Evolutionary conservation across 192 early-diverging fungal species (phyloP).

Genomic region (Funneliformis mosseae): DNA sequence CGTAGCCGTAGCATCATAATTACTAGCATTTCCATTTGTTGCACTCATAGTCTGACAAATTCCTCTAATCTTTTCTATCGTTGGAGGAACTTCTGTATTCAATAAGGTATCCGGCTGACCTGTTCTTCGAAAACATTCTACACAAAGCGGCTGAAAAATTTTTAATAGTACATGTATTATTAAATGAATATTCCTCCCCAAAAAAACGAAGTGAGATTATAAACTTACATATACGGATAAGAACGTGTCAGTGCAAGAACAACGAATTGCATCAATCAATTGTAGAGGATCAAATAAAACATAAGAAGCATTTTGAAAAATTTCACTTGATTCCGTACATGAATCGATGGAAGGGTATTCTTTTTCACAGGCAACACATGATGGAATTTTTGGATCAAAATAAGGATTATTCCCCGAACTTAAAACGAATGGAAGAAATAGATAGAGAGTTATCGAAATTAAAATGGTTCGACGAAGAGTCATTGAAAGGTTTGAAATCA

Average conservation of each 20-base stretch:
- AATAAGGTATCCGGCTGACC: neutral
- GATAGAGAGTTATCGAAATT: neutral
- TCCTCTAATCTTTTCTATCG: constrained; percentile 8
- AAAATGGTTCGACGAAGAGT: neutral
- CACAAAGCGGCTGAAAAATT: neutral
- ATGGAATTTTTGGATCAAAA: constrained; percentile 21
- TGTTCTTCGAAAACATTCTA: constrained; percentile 17
- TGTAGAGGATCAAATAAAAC: neutral
- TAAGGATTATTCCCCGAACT: neutral
- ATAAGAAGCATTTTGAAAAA: neutral
- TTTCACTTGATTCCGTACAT: neutral
- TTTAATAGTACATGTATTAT: neutral
- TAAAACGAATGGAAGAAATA: neutral
- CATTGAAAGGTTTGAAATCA: neutral
- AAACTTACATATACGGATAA: neutral
- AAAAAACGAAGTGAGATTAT: neutral
- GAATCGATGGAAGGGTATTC: constrained; percentile 17
- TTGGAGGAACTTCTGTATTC: constrained; percentile 6
- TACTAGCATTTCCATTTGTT: constrained; percentile 1
- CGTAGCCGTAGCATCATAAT: constrained; percentile 8
- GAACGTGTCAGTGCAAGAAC: constrained; percentile 15
- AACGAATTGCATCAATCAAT: neutral
- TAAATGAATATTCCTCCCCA: neutral
- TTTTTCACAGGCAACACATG: constrained; percentile 14
- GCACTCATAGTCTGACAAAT: neutral